Base-by-base conservation (phyloP, 164 flowering plant genomes). In the Berberis thunbergii region DNA sequence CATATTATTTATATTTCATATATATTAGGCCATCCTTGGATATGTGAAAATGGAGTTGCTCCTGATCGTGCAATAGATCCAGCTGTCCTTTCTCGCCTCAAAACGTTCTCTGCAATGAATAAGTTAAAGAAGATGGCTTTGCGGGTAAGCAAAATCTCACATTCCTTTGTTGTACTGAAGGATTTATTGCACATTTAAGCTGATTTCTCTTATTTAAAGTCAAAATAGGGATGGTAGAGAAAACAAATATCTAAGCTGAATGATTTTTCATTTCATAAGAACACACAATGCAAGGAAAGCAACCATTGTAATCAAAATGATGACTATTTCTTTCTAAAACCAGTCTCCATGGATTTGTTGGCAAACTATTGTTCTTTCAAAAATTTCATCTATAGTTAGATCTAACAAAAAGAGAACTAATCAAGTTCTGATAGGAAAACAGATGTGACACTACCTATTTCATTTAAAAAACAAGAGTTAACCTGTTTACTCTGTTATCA, bases 41-140 rank as follows among this genome's bases (percentile, higher is more conserved):
- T 94, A 58, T 91, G 96, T 66, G 88, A 91, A 80, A 94, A 87
- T 78, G 99, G 99, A 62, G 97, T 94, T 75, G 99, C 99, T 64
- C 99, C 99, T 68, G 99, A 94, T 72, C 81, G 87, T 72, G 76
- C 96, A 62, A 74, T 94, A 61, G 97, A 89, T 77, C 83, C 99
- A 56, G 99, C 99, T 67, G 99, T 94, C 8, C 89, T 94, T 70
- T 94, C 96, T 68, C 97, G 99, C 67, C 89, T 94, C 45, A 94
- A 91, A 73, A 88, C 85, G 68, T 95, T 95, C 75, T 95, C 99
- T 64, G 99, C 97, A 56, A 91, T 95, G 99, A 95, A 95, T 73
- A 95, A 91, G 79, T 70, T 95, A 63, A 95, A 95, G 84, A 95
- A 95, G 85, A 89, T 95, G 99, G 99, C 99, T 65, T 76, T 95